Base-by-base conservation (phyloP, 2,329 filamentous ascomycete species). In the Ophiostoma himal-ulmi region DNA sequence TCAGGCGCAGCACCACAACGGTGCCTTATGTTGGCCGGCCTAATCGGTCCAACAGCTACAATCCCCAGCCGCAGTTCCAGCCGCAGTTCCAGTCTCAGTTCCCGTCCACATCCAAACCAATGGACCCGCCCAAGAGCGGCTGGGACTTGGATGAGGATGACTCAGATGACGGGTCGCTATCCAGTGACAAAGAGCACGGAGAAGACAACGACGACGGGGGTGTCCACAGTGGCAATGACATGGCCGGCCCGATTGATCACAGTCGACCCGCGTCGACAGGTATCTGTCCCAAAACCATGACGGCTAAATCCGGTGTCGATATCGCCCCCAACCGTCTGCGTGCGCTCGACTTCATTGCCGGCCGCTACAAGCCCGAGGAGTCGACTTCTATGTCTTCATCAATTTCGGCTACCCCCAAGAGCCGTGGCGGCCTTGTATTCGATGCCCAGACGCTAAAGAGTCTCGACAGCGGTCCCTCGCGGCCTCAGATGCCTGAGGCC, bases 91-190 rank as follows among this genome's bases (percentile, higher is more conserved):
- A 37, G 20, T 65, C 62, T 11, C 68, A 54, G 6, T 65, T 39
- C 8, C 34, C 62, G 8, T 65, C 62, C 52, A 54, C 30, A n/a
- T 79, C 62, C 78, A 80, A 5, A 20, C 34, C 62, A 8, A 65
- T 65, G 62, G 62, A 65, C 36, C 10, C 20, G 62, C 75, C 82
- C 70, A 81, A 80, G 69, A 87, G 84, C 74, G 82, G 82, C 1
- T 86, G 84, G 78, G 85, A 87, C 62, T 77, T 82, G 37, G 83
- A 85, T 44, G 82, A 83, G 6, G 81, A 81, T 0, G 81, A 82
- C 1, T 77, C 77, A 22, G 73, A 75, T 10, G 80, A 82, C 44
- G 79, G 17, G 44, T 41, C 36, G 2, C n/a, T 11, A 10, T 44
- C 65, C 11, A 48, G 20, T 3, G 65, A 64, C 1, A 57, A 70